A percentile compares a stretch with the other conserved stretches of the same genome.
These are phyloP conservation scores for Martiniozyma asiatica DNA, from an alignment of 1,139 yeast genomes.

Conservation along the genomic window DNA sequence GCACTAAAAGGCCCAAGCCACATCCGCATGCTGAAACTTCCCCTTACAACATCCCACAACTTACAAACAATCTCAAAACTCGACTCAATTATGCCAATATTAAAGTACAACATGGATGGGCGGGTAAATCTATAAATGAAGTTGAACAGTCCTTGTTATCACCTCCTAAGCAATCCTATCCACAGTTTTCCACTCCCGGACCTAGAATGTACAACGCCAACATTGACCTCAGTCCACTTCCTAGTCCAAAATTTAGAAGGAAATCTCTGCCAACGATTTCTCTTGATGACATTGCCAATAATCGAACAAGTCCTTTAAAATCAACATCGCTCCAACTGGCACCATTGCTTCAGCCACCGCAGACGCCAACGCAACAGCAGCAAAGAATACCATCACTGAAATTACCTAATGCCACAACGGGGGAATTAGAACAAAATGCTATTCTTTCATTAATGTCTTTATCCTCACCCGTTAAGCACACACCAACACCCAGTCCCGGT, in stretches of 20 bases:
- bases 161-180: slow-evolving; percentile 1
- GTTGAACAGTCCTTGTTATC: slow-evolving; percentile 17
- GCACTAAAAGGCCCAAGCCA: too few species aligned
- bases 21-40: too few species aligned
- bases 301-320: slow-evolving; percentile 5
- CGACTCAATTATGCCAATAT: slow-evolving; percentile 23
- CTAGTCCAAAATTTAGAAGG: slow-evolving; percentile 3
- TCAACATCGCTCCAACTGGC: slow-evolving; percentile 2
- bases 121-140: slow-evolving; percentile 19
- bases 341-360: slow-evolving; percentile 1
- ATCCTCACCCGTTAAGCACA: slow-evolving; percentile 23
- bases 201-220: background rate
- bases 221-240: slow-evolving; percentile 4
- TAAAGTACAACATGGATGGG: slow-evolving; percentile 25
- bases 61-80: slow-evolving; percentile 23
- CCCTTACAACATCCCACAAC: slow-evolving; percentile 20
- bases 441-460: slow-evolving; percentile 24
- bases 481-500: slow-evolving; percentile 10
- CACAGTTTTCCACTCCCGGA: slow-evolving; percentile 2
- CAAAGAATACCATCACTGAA: slow-evolving; percentile 8
- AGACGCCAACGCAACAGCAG: slow-evolving; percentile 3
- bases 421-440: slow-evolving; percentile 23
- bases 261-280: slow-evolving; percentile 9
- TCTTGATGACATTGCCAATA: slow-evolving; percentile 15
- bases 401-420: background rate